Base-by-base conservation (phyloP, 1,284 basidiomycete species). In the Ganoderma lingzhi region DNA sequence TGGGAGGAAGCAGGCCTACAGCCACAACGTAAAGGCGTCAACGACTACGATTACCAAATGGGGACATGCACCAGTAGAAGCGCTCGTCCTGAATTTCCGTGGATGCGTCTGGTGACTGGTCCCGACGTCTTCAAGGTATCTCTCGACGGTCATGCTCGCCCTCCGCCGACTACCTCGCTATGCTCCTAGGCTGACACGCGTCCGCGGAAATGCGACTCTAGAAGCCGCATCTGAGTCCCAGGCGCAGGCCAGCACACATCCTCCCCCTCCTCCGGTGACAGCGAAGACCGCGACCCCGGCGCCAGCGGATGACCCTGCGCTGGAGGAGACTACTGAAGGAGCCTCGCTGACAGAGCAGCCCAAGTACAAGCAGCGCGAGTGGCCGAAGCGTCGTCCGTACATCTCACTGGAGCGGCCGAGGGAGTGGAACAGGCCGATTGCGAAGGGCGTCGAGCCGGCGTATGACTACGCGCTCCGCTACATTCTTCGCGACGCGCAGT, bases 391-490 rank as follows among this genome's bases (percentile, higher is more conserved):
- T 59, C 75, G 90, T 17, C 86, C 90, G 3, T 73, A 77, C 35
- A 89, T 91, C 67, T 86, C 85, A 30, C 76, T 84, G 14, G 80
- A 82, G 55, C 79, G 80, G 1, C 90, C 89, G 6, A 82, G 87
- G 37, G 80, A 87, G 78, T 94, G 91, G 90, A 89, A 87, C 68
- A 78, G 86, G n/a, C 90, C 94, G 0, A 79, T 97, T 10, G 84
- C 84, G 28, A 80, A 82, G 23, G 94, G 94, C 8, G 83, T 89
- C 8, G 81, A 96, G 37, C 92, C 94, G 1, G 94, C 91, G 9
- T 97, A 95, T 75, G 96, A 97, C 81, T 86, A 92, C 71, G 94
- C 95, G 2, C 80, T 97, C 59, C 83, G 87, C 70, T 84, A 90
- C 72, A 87, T 97, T 71, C 82, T 82, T 42, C 74, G 78, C 6